Conservation (phyloP, 2,329 filamentous ascomycete genomes). For the Fusarium globosum region DNA sequence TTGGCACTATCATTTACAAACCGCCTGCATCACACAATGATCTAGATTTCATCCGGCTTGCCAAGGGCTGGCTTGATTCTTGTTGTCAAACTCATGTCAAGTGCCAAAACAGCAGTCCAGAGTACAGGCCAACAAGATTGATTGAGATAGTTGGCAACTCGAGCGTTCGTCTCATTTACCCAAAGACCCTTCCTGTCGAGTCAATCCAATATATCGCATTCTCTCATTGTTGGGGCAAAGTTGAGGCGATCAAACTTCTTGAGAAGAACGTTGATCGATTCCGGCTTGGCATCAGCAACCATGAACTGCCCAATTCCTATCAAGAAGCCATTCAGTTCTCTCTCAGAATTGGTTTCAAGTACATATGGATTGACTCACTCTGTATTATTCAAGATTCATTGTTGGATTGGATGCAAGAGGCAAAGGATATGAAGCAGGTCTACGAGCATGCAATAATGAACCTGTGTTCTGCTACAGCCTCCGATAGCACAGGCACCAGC, state of each 20-base stretch:
- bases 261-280: background rate
- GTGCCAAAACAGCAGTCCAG: accelerated
- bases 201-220: background rate
- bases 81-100: background rate
- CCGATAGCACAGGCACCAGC: background rate
- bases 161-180: background rate
- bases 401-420: background rate
- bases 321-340: background rate
- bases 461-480: background rate
- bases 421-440: background rate
- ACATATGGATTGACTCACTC: background rate
- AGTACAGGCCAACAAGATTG: background rate
- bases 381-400: background rate
- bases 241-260: background rate
- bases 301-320: accelerated
- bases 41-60: background rate
- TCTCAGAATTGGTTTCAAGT: background rate
- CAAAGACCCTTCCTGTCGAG: background rate
- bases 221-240: background rate
- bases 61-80: background rate
- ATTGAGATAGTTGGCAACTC: background rate
- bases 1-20: too few species aligned
- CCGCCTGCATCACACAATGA: background rate
- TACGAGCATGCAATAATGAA: background rate
- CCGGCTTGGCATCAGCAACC: background rate